A percentile compares a stretch with the other conserved stretches of the same genome.
Conservation (phyloP, 1,139 yeast species). For the Scheffersomyces parashehatae region DNA sequence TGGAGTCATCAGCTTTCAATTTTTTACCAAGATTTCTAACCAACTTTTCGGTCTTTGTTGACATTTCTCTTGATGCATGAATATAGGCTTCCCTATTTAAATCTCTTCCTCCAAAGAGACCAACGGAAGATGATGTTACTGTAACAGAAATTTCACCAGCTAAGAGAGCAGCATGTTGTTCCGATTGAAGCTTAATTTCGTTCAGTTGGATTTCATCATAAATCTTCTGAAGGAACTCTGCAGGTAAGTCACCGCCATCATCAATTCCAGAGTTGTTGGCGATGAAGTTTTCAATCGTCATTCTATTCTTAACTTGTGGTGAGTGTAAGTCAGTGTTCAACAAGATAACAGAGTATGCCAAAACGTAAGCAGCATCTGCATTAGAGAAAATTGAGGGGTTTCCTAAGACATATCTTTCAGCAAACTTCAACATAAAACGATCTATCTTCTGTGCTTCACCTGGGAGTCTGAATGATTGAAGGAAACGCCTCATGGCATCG, state of each 20-base stretch:
- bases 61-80: slow-evolving; percentile 90
- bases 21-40: slow-evolving; percentile 68
- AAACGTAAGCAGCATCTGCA: slow-evolving; percentile 91
- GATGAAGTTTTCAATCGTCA: slow-evolving; percentile 85
- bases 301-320: slow-evolving; percentile 77
- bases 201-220: slow-evolving; percentile 75
- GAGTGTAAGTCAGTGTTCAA: slow-evolving; percentile 94
- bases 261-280: slow-evolving; percentile 91
- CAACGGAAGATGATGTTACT: slow-evolving; percentile 44
- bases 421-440: slow-evolving; percentile 94
- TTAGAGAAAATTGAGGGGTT: slow-evolving; percentile 84
- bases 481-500: slow-evolving; percentile 78
- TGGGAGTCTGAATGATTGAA: slow-evolving; percentile 89
- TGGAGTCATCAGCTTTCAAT: slow-evolving; percentile 31
- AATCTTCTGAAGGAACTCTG: slow-evolving; percentile 65
- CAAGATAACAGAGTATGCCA: slow-evolving; percentile 91
- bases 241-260: slow-evolving; percentile 83
- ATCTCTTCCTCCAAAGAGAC: slow-evolving; percentile 77
- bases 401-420: slow-evolving; percentile 85
- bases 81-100: slow-evolving; percentile 81
- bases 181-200: slow-evolving; percentile 89
- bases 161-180: slow-evolving; percentile 88
- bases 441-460: slow-evolving; percentile 99
- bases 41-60: slow-evolving; percentile 83
- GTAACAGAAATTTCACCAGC: slow-evolving; percentile 55